Conservation (phyloP, 768 basidiomycete genomes). For the Piloderma croceum region DNA sequence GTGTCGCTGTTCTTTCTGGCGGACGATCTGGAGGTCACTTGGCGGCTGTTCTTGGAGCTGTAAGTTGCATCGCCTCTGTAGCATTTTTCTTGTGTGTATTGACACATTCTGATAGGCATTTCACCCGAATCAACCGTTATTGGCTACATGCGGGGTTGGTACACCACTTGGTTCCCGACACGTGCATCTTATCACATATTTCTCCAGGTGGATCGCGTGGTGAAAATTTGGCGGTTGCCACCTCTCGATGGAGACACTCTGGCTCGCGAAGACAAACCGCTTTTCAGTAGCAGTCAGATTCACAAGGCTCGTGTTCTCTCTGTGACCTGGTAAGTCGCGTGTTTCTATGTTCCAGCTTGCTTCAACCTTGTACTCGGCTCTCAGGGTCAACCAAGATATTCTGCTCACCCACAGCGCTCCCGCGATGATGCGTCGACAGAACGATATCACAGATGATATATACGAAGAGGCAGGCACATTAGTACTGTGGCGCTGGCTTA, state of each 20-base stretch:
- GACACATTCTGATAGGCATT: constrained; percentile 46
- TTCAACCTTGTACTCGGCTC: neutral
- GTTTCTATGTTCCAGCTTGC: neutral
- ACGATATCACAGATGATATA: constrained; percentile 16
- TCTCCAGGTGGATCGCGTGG: constrained; percentile 58
- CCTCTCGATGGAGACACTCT: constrained; percentile 24
- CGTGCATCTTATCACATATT: constrained; percentile 2
- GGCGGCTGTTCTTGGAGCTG: constrained; percentile 63
- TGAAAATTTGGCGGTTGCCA: constrained; percentile 71
- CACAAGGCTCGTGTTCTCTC: constrained; percentile 64
- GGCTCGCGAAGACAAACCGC: constrained; percentile 65
- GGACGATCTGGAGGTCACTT: constrained; percentile 70
- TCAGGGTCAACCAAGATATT: constrained; percentile 54
- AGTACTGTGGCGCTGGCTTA: constrained; percentile 65
- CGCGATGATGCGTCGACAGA: constrained; percentile 35
- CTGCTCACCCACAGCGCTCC: constrained; percentile 51
- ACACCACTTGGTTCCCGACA: neutral
- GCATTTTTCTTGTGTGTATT: constrained; percentile 4
- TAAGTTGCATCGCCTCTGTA: constrained; percentile 27
- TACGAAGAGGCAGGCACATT: constrained; percentile 45
- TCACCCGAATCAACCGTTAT: constrained; percentile 54
- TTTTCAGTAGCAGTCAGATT: constrained; percentile 63
- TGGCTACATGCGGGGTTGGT: constrained; percentile 76
- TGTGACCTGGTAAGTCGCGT: constrained; percentile 48
- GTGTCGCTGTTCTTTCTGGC: constrained; percentile 60